Evolutionary conservation across 1,284 basidiomycete species (phyloP), one percentile per base, ranked within the genome.

Genomic region (Papiliotrema terrestris): DNA sequence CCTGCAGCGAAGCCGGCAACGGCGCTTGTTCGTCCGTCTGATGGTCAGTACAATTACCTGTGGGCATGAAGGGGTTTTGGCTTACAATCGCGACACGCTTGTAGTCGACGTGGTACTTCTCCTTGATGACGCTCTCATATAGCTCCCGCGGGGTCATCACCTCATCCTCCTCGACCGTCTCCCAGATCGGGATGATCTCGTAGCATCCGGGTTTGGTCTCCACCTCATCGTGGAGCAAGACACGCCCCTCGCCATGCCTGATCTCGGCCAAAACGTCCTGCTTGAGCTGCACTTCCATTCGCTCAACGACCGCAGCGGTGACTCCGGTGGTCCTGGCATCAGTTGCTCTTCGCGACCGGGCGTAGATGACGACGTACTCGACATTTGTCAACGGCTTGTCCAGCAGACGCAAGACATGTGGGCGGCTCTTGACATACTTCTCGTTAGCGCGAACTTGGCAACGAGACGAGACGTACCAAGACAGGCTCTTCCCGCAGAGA

Each of bases 1-100:
- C 84, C 36, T 83, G 84, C 32, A 96, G 82, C 6, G 91, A 90
- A 39, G 82, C 86, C 0, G 93, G 94, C 15, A 97, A 80, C 1
- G 94, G 93, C 0, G 93, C 91, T 79, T 95, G 93, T 74, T 97
- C 93, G 68, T 97, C 94, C 14, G 92, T 97, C 91, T 92, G 70
- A 36, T 17, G 5, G 15, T 61, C 29, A 62, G 53, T 49, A 9
- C 6, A 23, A 8, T 49, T 19, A 26, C 32, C n/a, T 20, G n/a
- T n/a, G n/a, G n/a, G n/a, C n/a, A n/a, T n/a, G n/a, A n/a, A n/a
- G n/a, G n/a, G 6, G 20, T 29, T 39, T 20, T 3, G 2, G 79
- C 87, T 65, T 70, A 91, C 89, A 65, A 91, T 91, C 22, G 93
- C 87, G 49, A 91, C 82, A 19, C 92, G 86, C 51, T 83, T 85